phyloP scores from a whole-genome alignment of 208 protist species.

The Strigomonas culicis region DNA sequence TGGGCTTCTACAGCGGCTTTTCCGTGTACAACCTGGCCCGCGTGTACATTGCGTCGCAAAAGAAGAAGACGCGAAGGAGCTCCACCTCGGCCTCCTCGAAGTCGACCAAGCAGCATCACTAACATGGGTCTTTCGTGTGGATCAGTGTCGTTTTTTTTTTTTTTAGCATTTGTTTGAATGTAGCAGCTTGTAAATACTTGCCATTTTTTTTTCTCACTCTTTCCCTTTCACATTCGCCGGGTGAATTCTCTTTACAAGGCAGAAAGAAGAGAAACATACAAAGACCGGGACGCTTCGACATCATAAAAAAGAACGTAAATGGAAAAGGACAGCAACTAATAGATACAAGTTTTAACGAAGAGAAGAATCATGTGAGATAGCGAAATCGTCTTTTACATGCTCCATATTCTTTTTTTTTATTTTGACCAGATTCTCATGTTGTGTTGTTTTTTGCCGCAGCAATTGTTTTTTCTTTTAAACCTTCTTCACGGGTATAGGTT shows the following conservation, averaged over 20 bases:
- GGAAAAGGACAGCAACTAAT: too few relatives aligned
- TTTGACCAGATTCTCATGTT: background rate
- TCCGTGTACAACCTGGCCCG: slow-evolving; percentile 5
- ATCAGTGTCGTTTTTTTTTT: slow-evolving; percentile 9
- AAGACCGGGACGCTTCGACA: too few relatives aligned
- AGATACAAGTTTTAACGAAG: background rate
- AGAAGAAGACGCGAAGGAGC: background rate
- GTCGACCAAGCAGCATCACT: background rate
- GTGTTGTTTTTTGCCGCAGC: background rate
- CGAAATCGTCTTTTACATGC: background rate
- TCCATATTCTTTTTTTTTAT: slow-evolving; percentile 15
- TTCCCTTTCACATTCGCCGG: background rate
- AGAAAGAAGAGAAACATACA: too few relatives aligned
- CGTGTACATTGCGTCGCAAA: background rate
- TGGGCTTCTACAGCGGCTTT: slow-evolving; percentile 29
- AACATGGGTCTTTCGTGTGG: background rate
- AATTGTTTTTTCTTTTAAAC: background rate
- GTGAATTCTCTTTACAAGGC: too few relatives aligned
- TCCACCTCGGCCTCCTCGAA: background rate
- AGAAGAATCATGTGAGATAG: background rate
- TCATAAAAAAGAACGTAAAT: too few relatives aligned
- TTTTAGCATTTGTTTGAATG: slow-evolving; percentile 1
- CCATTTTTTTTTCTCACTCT: slow-evolving; percentile 2
- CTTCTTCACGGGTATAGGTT: background rate
- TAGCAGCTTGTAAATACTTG: background rate